These are phyloP conservation scores for Diaporthe sp. DNA, from an alignment of 2,329 filamentous ascomycete genomes.

Conservation along the genomic window DNA sequence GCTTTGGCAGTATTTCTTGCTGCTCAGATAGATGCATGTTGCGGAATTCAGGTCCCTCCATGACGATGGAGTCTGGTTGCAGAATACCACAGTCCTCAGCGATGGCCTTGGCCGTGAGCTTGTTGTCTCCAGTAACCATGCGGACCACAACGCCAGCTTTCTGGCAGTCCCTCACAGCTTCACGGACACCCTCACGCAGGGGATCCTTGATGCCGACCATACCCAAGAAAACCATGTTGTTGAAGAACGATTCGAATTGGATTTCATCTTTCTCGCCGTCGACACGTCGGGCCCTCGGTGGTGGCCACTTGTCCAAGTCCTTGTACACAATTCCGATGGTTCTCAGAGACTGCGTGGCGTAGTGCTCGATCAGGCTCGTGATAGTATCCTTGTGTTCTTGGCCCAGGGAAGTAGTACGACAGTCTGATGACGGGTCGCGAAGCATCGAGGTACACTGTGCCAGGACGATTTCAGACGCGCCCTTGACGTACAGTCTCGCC, in stretches of 20 bases:
- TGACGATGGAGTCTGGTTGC: slow-evolving; percentile 74
- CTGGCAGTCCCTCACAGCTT: slow-evolving; percentile 80
- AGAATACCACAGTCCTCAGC: slow-evolving; percentile 84
- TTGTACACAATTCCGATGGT: slow-evolving; percentile 88
- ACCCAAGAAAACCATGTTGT: slow-evolving; percentile 75
- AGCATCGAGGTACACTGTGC: slow-evolving; percentile 66
- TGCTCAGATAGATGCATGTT: slow-evolving; percentile 76
- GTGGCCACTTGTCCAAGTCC: slow-evolving; percentile 89
- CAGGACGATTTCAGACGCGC: slow-evolving; percentile 75
- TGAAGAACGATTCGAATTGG: slow-evolving; percentile 76
- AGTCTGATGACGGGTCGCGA: slow-evolving; percentile 60
- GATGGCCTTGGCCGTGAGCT: slow-evolving; percentile 82
- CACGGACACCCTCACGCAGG: slow-evolving; percentile 78
- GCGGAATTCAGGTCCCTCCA: slow-evolving; percentile 84
- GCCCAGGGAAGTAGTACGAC: slow-evolving; percentile 58
- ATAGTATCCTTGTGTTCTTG: slow-evolving; percentile 69
- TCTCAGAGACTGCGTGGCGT: slow-evolving; percentile 83
- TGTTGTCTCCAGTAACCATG: slow-evolving; percentile 90
- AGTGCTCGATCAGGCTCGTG: slow-evolving; percentile 78
- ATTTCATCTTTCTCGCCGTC: slow-evolving; percentile 70
- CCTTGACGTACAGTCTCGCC: slow-evolving; percentile 72
- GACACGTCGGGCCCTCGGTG: slow-evolving; percentile 68
- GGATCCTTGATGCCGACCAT: slow-evolving; percentile 88
- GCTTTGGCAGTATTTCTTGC: slow-evolving; percentile 74
- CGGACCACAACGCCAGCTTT: slow-evolving; percentile 82